Percentiles rank a stretch among this genome's conserved stretches.
These are phyloP conservation scores for sorghum (Sorghum bicolor) DNA, from an alignment of 176 grass and related monocot species.

Conservation along the genomic window Sorghum_bicolor_NCBIv3 NC_012879.2:45931501-45932000, in stretches of 20 bases:
- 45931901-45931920: slow-evolving; percentile 17
- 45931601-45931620: slow-evolving; percentile 52
- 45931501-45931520: slow-evolving; percentile 62
- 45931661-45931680: slow-evolving; percentile 29
- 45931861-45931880: not conserved
- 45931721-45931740: slow-evolving; percentile 43
- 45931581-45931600: slow-evolving; percentile 42
- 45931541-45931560: slow-evolving; percentile 7
- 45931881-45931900: not conserved
- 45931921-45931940: not conserved
- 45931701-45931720: slow-evolving; percentile 43
- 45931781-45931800: slow-evolving; percentile 30
- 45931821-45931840: not conserved
- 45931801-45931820: not conserved
- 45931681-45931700: slow-evolving; percentile 28
- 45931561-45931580: slow-evolving; percentile 37
- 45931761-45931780: slow-evolving; percentile 37
- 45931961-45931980: slow-evolving; percentile 31
- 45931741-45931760: not conserved
- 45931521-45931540: slow-evolving; percentile 35
- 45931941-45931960: not conserved
- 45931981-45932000: slow-evolving; percentile 41
- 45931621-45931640: slow-evolving; percentile 58
- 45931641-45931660: slow-evolving; percentile 26
- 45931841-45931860: not conserved